Base-by-base conservation (phyloP, 148 eudicot genomes). In the Drosera capensis region DNA sequence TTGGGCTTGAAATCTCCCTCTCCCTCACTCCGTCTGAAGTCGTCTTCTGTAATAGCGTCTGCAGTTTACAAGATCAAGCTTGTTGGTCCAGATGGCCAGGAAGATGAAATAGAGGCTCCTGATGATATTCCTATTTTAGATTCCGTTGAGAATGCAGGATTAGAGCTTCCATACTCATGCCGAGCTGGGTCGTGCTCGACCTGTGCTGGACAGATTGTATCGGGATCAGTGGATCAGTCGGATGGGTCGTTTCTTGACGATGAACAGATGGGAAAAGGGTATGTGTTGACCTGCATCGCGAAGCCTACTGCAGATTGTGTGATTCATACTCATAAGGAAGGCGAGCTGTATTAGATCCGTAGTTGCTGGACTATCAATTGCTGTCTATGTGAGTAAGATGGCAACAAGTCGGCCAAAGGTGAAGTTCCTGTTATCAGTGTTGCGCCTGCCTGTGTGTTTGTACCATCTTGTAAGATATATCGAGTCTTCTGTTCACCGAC, bases 181-280 rank as follows among this genome's bases (percentile, higher is more conserved):
- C 62, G 96, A 52, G 96, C 96, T 12, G 93, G 96, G 7, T 79
- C 93, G 7, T 86, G 96, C 67, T 81, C 87, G 20, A 81, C 96
- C 9, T 81, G 96, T 46, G 84, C 87, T 3, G 96, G 96, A 43
- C 56, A 68, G 62, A 14, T 78, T 22, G 64, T 15, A 4, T 21
- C 54, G 0, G 96, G 96, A 11, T 36, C 63, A 0, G 96, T 86
- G 17, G 96, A 86, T 61, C 96, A 86, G 49, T 78, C 93, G 0
- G 96, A 86, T 44, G 87, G 93, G 24, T 86, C 96, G 3, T 86
- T 86, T 56, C 86, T 86, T 7, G 92, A 86, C 40, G 96, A 86
- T 0, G 31, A 25, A 31, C 96, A 81, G 31, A 66, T 73, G 68
- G 59, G 59, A 9, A 23, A 74, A 6, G 90, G 85, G 8, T 85